Base-by-base conservation (phyloP, 305 asterid species). In the Rubia occidens region DNA sequence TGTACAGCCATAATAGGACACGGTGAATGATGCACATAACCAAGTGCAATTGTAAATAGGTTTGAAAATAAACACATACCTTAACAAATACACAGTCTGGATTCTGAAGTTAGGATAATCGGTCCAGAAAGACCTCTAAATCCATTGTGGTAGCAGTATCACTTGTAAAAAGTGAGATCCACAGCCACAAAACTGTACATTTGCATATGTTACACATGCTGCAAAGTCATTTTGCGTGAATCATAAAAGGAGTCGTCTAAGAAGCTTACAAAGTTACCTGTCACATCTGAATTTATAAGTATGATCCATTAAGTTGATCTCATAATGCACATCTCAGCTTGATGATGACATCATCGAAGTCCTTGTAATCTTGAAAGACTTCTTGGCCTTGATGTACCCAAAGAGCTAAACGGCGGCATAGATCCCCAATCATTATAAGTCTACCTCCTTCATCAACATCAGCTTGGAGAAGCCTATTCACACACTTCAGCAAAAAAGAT, bases 371-470 rank as follows among this genome's bases (percentile, higher is more conserved):
- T 72, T 64, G 74, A 66, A 74, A 80, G 32, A 74, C 84, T 75
- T 80, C 83, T 68, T 78, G 76, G 64, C 91, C 89, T 75, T 83
- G 85, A 75, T 60, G 64, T 70, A 80, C 83, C 97, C 95, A 90
- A 72, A 81, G 78, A 37, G 73, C 66, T 68, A 86, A 66, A 71
- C 93, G 79, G 20, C 66, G 51, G 65, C 66, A 78, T 72, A 88
- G 90, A 82, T 88, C 95, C 42, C 70, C 80, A 69, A 70, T 65
- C 82, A 79, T 81, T 70, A 66, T 73, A 67, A 61, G 53, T 42
- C 69, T 76, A 65, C 18, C 59, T 29, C 80, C 85, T 68, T 70
- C 81, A 66, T 79, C 78, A 10, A 43, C 59, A 6, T 60, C 64
- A 59, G 72, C 64, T 71, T 73, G 76, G 70, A 86, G 80, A 45